These are phyloP conservation scores for Fimicolochytrium jonesii DNA, from an alignment of 192 early-diverging fungal species.

Conservation along the genomic window DNA sequence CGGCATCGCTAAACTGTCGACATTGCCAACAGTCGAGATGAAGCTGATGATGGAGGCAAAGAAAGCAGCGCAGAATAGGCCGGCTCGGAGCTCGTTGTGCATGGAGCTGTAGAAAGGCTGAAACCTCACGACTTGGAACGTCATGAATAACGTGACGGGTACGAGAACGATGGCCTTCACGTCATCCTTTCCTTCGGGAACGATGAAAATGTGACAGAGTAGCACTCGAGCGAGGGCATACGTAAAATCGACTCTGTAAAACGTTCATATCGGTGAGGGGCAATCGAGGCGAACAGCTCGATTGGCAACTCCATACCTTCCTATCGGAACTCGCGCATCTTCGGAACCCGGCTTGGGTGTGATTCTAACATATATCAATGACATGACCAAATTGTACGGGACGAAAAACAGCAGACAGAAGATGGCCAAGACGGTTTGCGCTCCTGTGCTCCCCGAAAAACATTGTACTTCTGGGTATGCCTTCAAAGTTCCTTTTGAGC, in stretches of 20 bases:
- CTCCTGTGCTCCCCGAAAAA: constrained; percentile 7
- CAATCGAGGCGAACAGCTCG: no score
- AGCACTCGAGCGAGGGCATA: no score
- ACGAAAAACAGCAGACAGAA: constrained; percentile 10
- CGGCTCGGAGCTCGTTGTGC: constrained; percentile 18
- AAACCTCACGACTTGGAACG: not conserved
- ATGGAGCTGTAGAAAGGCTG: constrained; percentile 18
- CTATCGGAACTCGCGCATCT: constrained; percentile 8
- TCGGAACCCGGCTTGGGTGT: not conserved
- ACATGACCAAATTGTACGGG: constrained; percentile 19
- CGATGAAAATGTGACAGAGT: no score
- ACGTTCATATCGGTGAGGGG: no score
- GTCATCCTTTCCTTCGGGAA: no score
- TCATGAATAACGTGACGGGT: not conserved
- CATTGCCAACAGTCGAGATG: not conserved
- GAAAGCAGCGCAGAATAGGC: constrained; percentile 5
- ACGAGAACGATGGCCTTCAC: no score
- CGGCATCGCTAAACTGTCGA: not conserved
- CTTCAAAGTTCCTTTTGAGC: not conserved
- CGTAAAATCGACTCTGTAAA: no score
- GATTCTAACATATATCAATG: constrained; percentile 16
- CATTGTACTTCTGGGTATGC: constrained; percentile 15
- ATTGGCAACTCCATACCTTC: no score
- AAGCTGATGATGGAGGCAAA: constrained; percentile 9
- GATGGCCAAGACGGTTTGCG: constrained; percentile 12